phyloP scores from a whole-genome alignment of 2,329 filamentous ascomycete genomes.

The Talaromyces sp. region DNA sequence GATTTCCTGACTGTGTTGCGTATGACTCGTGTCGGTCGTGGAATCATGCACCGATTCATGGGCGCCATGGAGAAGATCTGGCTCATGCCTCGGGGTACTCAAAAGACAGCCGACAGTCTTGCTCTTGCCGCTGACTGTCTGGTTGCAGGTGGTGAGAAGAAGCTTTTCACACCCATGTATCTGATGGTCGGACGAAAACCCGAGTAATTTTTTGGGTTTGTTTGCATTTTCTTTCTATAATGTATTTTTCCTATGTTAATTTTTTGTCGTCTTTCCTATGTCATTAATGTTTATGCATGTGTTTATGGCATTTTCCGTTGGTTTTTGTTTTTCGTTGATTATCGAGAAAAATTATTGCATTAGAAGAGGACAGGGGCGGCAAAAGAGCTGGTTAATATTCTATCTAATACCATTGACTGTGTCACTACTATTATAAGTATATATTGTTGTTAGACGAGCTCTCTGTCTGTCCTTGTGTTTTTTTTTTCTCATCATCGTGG shows the following conservation, averaged over 20 bases:
- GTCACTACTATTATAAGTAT: neutral
- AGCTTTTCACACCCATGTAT: slow-evolving; percentile 99
- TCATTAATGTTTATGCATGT: slow-evolving; percentile 13
- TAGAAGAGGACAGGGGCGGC: neutral
- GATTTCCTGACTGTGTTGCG: slow-evolving; percentile 80
- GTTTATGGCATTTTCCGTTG: slow-evolving; percentile 6
- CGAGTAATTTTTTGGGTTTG: slow-evolving; percentile 25
- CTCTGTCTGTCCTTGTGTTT: neutral
- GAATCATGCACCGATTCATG: slow-evolving; percentile 70
- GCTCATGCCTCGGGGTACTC: slow-evolving; percentile 75
- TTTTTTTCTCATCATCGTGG: neutral
- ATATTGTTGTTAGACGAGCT: neutral
- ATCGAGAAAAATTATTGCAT: slow-evolving; percentile 13
- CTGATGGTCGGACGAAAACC: slow-evolving; percentile 93
- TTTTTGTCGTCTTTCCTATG: neutral
- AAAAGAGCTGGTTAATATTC: neutral
- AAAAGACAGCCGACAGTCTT: slow-evolving; percentile 91
- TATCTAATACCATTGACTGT: neutral
- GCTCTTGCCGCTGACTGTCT: slow-evolving; percentile 77
- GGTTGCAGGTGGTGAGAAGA: slow-evolving; percentile 78
- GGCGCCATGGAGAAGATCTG: slow-evolving; percentile 71
- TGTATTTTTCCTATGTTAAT: slow-evolving; percentile 9
- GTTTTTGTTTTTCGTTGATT: neutral
- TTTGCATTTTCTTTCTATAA: slow-evolving; percentile 2
- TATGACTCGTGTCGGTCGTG: slow-evolving; percentile 82